phyloP scores from a whole-genome alignment of 495 filamentous ascomycete species.

The Aspergillus conjunctus region DNA sequence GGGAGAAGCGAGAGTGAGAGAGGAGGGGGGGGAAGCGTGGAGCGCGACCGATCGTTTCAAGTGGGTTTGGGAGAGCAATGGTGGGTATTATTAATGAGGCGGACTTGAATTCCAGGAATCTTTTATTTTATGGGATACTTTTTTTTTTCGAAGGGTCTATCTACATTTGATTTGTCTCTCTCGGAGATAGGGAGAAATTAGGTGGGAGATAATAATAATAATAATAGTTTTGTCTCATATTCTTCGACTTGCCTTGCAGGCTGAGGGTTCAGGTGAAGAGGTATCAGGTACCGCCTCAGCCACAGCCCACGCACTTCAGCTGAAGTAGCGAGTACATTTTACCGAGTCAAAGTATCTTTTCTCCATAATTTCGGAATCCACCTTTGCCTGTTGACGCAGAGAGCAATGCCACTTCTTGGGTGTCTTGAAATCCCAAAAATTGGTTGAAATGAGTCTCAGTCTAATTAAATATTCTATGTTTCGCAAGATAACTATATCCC shows the following conservation, averaged over 20 bases:
- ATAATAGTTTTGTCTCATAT: neutral
- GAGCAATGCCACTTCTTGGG: neutral
- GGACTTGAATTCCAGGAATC: neutral
- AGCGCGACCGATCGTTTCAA: slow-evolving; percentile 19
- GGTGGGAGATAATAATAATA: neutral
- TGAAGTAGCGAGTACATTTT: slow-evolving; percentile 2
- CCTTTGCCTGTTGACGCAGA: neutral
- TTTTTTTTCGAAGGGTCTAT: neutral
- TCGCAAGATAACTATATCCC: too few relatives aligned
- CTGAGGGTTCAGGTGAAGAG: slow-evolving; percentile 1
- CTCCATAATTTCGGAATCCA: neutral
- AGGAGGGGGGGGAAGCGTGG: slow-evolving; percentile 7
- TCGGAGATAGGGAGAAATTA: neutral
- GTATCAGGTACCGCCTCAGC: slow-evolving; percentile 27
- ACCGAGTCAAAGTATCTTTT: slow-evolving; percentile 4
- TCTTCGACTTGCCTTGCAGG: neutral
- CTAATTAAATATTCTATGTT: neutral
- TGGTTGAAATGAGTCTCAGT: neutral
- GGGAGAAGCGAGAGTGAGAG: slow-evolving; percentile 5
- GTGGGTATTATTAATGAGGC: slow-evolving; percentile 16
- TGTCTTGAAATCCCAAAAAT: neutral
- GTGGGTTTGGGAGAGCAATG: slow-evolving; percentile 14
- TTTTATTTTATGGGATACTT: neutral
- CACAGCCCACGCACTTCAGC: slow-evolving; percentile 8
- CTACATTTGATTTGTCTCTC: neutral